Conservation (phyloP, 176 grass and related monocot species). For the Thinopyrum elongatum region DNA sequence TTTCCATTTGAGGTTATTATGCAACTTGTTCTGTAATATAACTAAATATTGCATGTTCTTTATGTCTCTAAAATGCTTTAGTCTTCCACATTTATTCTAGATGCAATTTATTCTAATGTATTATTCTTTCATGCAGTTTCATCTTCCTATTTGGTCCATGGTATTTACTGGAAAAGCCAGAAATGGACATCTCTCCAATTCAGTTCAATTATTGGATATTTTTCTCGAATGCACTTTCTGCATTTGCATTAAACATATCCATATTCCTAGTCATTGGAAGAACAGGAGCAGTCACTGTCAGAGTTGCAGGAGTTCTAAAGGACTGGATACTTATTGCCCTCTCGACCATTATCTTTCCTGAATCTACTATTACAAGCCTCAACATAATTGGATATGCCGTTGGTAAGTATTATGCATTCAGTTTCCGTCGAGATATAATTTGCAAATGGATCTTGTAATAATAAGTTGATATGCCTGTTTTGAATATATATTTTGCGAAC, state of each 20-base stretch:
- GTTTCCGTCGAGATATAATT: conserved; percentile 18
- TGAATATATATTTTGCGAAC: not conserved
- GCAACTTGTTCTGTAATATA: not conserved
- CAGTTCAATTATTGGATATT: conserved; percentile 97
- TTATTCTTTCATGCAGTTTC: conserved; percentile 69
- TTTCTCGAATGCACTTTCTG: conserved; percentile 88
- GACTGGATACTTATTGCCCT: conserved; percentile 99
- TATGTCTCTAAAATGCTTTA: conserved; percentile 4
- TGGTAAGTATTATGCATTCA: conserved; percentile 56
- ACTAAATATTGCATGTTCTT: not conserved
- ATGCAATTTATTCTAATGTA: conserved; percentile 9
- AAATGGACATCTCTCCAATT: conserved; percentile 84
- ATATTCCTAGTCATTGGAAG: conserved; percentile 99
- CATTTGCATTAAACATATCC: conserved; percentile 96
- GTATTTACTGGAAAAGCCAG: conserved; percentile 93
- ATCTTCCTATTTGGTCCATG: conserved; percentile 95
- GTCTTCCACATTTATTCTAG: not conserved
- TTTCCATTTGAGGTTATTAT: not conserved
- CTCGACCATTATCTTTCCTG: conserved; percentile 96
- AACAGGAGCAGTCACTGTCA: conserved; percentile 96
- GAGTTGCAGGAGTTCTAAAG: conserved; percentile 98
- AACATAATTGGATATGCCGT: conserved; percentile 99
- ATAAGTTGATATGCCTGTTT: conserved; percentile 26
- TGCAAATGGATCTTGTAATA: conserved; percentile 4
- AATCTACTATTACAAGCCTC: conserved; percentile 92